Evolutionary conservation across 1,284 basidiomycete genomes (phyloP), one percentile per base, ranked within the genome.

Genomic region (Fistulina hepatica): DNA sequence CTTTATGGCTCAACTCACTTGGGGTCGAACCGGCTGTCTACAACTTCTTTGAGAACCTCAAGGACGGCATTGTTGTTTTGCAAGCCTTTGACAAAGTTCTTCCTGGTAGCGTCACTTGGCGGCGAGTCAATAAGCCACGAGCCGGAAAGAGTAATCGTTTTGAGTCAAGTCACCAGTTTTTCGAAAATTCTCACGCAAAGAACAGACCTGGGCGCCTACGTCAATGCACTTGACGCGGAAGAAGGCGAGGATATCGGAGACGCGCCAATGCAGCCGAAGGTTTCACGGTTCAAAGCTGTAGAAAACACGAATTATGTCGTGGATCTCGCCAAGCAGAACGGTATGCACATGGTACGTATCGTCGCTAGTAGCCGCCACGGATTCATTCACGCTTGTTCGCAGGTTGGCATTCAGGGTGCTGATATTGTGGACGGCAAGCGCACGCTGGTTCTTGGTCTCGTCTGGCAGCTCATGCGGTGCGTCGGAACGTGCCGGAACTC

Each of bases 241-340:
- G 81, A 79, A 44, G 81, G 73, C 40, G 75, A 71, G 39, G 82
- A 85, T 45, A 80, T 81, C 32, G 81, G 81, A 21, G 77, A 81
- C 34, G 81, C 72, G 6, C 81, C 80, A 7, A 81, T 77, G 48
- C 84, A 84, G 54, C 82, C 81, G 54, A 84, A 79, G 39, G 68
- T 98, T 16, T 92, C 90, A 24, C 72, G 91, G 39, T 98, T 97
- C 73, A 98, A 98, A 69, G 81, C 81, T 31, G 92, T 98, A 23
- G 95, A 98, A 63, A 98, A 98, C 63, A 97, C 90, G 38, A 98
- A 98, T 59, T 98, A 98, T 52, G 80, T 69, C 4, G 83, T 97
- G 36, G 94, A 98, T 37, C 77, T 98, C 12, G 93, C 80, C 12
- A 90, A 84, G 59, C 79, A 86, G 54, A 92, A 88, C 56, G 79